Evolutionary conservation across 352 stramenopile species (phyloP), one percentile per base, ranked within the genome.

Genomic region (Phytophthora agathidicida): DNA sequence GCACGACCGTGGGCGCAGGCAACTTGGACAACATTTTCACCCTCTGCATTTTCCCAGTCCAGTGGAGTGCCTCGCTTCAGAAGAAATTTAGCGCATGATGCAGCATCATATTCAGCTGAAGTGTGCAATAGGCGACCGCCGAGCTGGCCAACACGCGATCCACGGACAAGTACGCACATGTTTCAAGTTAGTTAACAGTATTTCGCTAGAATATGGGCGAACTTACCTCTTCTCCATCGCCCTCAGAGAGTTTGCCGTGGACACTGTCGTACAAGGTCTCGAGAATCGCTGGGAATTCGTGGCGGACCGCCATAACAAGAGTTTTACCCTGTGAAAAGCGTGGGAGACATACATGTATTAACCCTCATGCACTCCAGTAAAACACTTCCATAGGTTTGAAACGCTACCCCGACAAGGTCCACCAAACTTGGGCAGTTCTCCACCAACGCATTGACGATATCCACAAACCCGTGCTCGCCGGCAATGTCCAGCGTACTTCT

Each of bases 401-500:
- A n/a, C n/a, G 23, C 6, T 61, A 61, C 52, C 52, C 42, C 52
- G 26, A 20, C 52, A 53, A 22, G 47, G 32, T 30, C n/a, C 9
- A 61, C 33, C 35, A 61, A 39, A 24, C 28, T 19, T 1, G 52
- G 41, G 6, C 26, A 53, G 9, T 41, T 53, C 7, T 53, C 48
- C 16, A 71, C 10, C 9, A 80, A 52, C 22, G 64, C 46, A 37
- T 69, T 38, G 2, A 71, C 48, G 14, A 80, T 52, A 44, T 77
- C 67, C 3, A 41, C 53, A 59, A 73, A 77, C 10, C 73, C 67
- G 39, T 72, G 55, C 30, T 77, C 60, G 7, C 60, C 58, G 0
- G 73, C 73, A 46, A 83, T 68, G 28, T 80, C 63, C 23, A 83
- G 66, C 9, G 35, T 39, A 28, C 52, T 63, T 38, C 67, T 57